Base-by-base conservation (phyloP, 2,329 filamentous ascomycete species). In the Xylaria hypoxylon region DNA sequence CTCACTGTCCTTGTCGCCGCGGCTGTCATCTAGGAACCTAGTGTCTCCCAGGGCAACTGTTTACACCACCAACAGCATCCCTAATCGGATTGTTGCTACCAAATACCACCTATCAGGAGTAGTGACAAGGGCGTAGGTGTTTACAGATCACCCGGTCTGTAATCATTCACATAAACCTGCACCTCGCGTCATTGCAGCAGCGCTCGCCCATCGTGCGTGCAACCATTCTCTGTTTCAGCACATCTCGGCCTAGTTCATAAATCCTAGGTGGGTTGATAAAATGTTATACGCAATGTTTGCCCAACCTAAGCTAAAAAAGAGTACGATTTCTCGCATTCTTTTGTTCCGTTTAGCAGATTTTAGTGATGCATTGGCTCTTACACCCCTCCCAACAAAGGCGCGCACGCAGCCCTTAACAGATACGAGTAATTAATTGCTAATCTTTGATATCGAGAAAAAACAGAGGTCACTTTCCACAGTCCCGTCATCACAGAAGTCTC, bases 401-500 rank as follows among this genome's bases (percentile, higher is more conserved):
- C 33, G 7, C 17, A 50, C 33, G 7, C 17, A 50, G 5, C 28
- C 15, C n/a, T 48, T 10, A 31, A 2, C 2, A 19, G 8, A 57
- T n/a, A 38, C 15, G 5, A 44, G 13, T 11, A 59, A n/a, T 40
- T 11, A 59, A n/a, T 40, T 7, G 2, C 66, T 66, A 40, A 62
- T 52, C 15, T 35, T 31, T 10, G 24, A 26, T 40, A n/a, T 13
- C 7, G n/a, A 17, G n/a, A 33, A 33, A 67, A 45, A n/a, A 68
- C 33, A 64, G 67, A 62, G 47, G 67, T 69, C 33, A 63, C 66
- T 19, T 70, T 70, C 47, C 42, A 57, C 35, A 68, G 58, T 24
- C 66, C 66, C 7, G 59, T 51, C 3, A 45, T 56, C 45, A 60
- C 56, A 13, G 19, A 52, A 19, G 33, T 26, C 31, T 17, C 47